phyloP scores from a whole-genome alignment of 208 protist genomes.

The Acanthamoeba healyi region DNA sequence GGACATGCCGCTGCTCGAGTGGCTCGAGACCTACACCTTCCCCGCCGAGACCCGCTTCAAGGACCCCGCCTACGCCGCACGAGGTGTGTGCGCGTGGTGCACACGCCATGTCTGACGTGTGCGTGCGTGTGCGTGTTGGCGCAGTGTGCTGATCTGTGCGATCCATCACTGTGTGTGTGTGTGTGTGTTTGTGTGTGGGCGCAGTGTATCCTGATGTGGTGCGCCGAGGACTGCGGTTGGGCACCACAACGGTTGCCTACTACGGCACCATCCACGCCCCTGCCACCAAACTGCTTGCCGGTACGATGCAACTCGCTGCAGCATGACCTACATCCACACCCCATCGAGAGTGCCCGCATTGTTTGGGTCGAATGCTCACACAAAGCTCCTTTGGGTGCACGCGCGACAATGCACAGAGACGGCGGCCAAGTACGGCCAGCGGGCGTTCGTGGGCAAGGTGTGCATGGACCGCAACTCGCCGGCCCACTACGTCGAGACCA shows the following conservation, averaged over 20 bases:
- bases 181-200: background rate
- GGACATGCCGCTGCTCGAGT: slow-evolving; percentile 89
- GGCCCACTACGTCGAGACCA: slow-evolving; percentile 87
- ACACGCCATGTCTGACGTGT: too few species aligned
- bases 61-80: slow-evolving; percentile 81
- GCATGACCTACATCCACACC: background rate
- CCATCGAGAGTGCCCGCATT: too few species aligned
- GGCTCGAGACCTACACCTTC: slow-evolving; percentile 91
- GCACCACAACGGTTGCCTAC: slow-evolving; percentile 90
- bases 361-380: too few species aligned
- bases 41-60: slow-evolving; percentile 85
- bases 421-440: slow-evolving; percentile 80
- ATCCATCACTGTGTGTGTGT: background rate
- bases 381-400: too few species aligned
- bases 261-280: slow-evolving; percentile 89
- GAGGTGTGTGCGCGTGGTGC: too few species aligned
- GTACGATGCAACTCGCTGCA: background rate
- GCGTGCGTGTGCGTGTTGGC: background rate
- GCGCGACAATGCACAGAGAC: slow-evolving; percentile 69
- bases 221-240: slow-evolving; percentile 79
- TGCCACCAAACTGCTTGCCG: slow-evolving; percentile 82
- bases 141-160: too few species aligned
- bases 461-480: slow-evolving; percentile 85
- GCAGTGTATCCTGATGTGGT: slow-evolving; percentile 66
- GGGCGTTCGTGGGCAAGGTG: slow-evolving; percentile 90